phyloP scores from a whole-genome alignment of 1,284 basidiomycete species.

The Rhodotorula sp. region DNA sequence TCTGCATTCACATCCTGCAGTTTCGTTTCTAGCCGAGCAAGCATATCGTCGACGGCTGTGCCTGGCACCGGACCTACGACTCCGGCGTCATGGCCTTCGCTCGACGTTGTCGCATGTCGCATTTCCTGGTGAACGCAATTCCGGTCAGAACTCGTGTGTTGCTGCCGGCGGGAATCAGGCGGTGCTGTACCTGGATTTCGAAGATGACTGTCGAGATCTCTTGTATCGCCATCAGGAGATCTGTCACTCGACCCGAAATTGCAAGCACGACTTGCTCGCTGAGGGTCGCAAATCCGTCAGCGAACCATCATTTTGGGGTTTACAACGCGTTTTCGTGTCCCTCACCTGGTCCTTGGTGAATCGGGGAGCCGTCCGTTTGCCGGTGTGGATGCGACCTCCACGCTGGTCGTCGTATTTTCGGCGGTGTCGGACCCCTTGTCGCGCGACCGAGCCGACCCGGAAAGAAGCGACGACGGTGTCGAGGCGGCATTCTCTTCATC shows the following conservation, averaged over 20 bases:
- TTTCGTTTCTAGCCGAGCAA: conserved; percentile 73
- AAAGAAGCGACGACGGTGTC: not conserved
- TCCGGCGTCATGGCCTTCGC: not conserved
- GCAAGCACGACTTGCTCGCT: conserved; percentile 33
- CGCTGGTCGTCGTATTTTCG: not conserved
- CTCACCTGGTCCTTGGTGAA: too few species aligned
- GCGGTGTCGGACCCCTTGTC: too few species aligned
- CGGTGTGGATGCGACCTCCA: not conserved
- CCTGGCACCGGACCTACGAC: conserved; percentile 45
- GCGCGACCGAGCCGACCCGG: not conserved
- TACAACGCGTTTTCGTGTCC: not conserved
- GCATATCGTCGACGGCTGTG: conserved; percentile 70
- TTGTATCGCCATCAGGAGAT: conserved; percentile 34
- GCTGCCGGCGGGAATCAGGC: not conserved
- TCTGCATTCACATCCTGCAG: conserved; percentile 63
- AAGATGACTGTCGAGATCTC: conserved; percentile 41
- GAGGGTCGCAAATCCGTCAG: not conserved
- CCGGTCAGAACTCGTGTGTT: not conserved
- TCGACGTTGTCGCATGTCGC: conserved; percentile 23
- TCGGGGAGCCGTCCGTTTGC: too few species aligned
- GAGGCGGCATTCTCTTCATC: not conserved
- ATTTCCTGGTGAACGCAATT: conserved; percentile 29
- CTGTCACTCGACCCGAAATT: conserved; percentile 36
- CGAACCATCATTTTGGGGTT: not conserved
- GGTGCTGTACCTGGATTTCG: conserved; percentile 39